Conservation (phyloP, 805 yeast genomes). For the Pichia occidentalis region DNA sequence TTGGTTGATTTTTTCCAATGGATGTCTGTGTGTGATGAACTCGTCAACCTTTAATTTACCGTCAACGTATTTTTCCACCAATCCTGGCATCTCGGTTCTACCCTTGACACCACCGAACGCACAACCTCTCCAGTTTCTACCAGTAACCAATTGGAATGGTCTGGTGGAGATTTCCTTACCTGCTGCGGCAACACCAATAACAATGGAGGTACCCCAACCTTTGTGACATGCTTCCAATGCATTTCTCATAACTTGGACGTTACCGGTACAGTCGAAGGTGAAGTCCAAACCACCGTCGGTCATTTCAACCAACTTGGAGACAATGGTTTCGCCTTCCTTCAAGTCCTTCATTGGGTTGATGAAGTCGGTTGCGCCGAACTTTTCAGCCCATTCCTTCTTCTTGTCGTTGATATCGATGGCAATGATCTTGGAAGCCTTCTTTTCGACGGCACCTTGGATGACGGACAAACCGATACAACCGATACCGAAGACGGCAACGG, state of each 20-base stretch:
- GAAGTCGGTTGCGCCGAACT: constrained; percentile 95
- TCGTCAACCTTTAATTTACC: constrained; percentile 88
- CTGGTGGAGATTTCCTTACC: constrained; percentile 95
- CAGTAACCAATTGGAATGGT: constrained; percentile 98
- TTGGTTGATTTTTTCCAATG: constrained; percentile 68
- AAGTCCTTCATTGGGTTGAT: constrained; percentile 70
- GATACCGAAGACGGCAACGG: constrained; percentile 94
- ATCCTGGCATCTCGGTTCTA: constrained; percentile 86
- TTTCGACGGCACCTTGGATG: constrained; percentile 85
- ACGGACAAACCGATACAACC: constrained; percentile 97
- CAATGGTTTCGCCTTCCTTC: constrained; percentile 68
- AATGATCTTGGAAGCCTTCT: constrained; percentile 75
- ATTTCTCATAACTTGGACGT: constrained; percentile 87
- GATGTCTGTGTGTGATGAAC: constrained; percentile 86
- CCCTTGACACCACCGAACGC: constrained; percentile 99
- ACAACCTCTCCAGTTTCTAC: constrained; percentile 98
- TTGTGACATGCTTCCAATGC: constrained; percentile 97
- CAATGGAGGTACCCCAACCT: constrained; percentile 96
- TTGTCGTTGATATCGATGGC: constrained; percentile 82
- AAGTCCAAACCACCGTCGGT: constrained; percentile 97
- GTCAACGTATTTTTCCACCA: constrained; percentile 76
- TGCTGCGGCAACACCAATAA: constrained; percentile 98
- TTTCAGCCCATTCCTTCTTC: constrained; percentile 77
- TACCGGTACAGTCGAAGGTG: constrained; percentile 98
- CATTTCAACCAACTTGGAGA: constrained; percentile 74